A percentile compares a stretch with the other conserved stretches of the same genome.
These are phyloP conservation scores for Croton setiger DNA, from an alignment of 441 rosid genomes.

Conservation along the genomic window DNA sequence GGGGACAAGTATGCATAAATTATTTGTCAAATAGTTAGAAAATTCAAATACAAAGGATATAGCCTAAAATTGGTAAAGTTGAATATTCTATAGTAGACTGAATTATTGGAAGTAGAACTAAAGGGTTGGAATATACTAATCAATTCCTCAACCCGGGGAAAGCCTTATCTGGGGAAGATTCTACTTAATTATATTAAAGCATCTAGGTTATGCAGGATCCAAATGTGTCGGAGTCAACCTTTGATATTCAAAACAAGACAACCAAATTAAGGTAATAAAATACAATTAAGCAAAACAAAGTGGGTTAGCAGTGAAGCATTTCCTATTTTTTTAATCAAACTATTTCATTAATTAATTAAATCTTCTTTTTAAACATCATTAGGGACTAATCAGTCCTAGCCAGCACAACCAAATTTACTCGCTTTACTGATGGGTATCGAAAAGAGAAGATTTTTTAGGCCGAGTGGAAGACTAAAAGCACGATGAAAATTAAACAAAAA, in stretches of 20 bases:
- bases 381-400: background rate
- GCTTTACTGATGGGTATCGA: background rate
- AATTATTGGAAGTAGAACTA: background rate
- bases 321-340: no score
- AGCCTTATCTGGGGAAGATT: conserved; percentile 20
- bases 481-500: background rate
- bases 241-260: background rate
- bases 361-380: background rate
- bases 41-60: background rate
- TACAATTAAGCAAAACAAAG: background rate
- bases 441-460: background rate
- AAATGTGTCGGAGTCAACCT: conserved; percentile 5
- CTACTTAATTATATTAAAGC: background rate
- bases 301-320: background rate
- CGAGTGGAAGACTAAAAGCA: background rate
- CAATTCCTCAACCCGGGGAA: background rate
- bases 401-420: background rate
- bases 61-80: background rate
- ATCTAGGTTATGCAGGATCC: conserved; percentile 2
- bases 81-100: background rate
- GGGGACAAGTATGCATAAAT: no score
- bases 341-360: background rate
- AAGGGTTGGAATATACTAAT: background rate
- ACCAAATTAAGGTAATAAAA: background rate
- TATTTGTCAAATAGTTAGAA: no score